Conservation (phyloP, 2,329 filamentous ascomycete species). For the Clathrospora elynae region DNA sequence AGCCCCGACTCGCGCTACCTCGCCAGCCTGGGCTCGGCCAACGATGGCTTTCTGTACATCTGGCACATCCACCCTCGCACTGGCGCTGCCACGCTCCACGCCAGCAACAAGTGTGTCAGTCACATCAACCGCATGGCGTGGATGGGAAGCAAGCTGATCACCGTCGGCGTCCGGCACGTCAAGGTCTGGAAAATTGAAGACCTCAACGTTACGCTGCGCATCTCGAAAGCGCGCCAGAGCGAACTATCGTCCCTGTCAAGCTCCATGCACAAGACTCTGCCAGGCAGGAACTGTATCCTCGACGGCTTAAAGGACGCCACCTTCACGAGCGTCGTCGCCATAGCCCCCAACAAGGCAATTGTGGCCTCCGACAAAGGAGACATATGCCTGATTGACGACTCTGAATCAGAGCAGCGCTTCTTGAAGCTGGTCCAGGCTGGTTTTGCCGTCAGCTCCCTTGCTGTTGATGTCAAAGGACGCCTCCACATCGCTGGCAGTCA, state of each 20-base stretch:
- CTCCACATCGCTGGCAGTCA: slow-evolving; percentile 73
- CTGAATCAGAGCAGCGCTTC: slow-evolving; percentile 72
- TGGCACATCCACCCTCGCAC: slow-evolving; percentile 86
- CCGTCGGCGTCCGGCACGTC: slow-evolving; percentile 86
- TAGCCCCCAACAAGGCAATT: slow-evolving; percentile 76
- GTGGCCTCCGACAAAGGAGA: slow-evolving; percentile 87
- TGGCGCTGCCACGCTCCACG: slow-evolving; percentile 77
- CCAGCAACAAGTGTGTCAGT: slow-evolving; percentile 90
- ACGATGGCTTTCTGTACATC: slow-evolving; percentile 92
- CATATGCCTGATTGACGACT: slow-evolving; percentile 85
- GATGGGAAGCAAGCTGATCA: slow-evolving; percentile 83
- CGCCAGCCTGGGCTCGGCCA: slow-evolving; percentile 83
- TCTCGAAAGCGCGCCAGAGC: slow-evolving; percentile 41
- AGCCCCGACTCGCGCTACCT: slow-evolving; percentile 84
- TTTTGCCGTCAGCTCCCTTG: slow-evolving; percentile 71
- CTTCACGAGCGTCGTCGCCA: slow-evolving; percentile 76
- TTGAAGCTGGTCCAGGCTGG: slow-evolving; percentile 67
- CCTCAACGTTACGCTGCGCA: slow-evolving; percentile 56
- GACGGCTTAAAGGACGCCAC: slow-evolving; percentile 80
- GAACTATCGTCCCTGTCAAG: slow-evolving; percentile 52
- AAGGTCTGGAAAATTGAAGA: slow-evolving; percentile 92
- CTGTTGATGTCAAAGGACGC: slow-evolving; percentile 61
- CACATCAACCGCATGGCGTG: slow-evolving; percentile 85
- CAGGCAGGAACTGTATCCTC: slow-evolving; percentile 85
- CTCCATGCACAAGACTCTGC: slow-evolving; percentile 65